A percentile compares a stretch with the other conserved stretches of the same genome.
These are phyloP conservation scores for Colletotrichum sidae DNA, from an alignment of 2,329 filamentous ascomycete genomes.

Conservation along the genomic window DNA sequence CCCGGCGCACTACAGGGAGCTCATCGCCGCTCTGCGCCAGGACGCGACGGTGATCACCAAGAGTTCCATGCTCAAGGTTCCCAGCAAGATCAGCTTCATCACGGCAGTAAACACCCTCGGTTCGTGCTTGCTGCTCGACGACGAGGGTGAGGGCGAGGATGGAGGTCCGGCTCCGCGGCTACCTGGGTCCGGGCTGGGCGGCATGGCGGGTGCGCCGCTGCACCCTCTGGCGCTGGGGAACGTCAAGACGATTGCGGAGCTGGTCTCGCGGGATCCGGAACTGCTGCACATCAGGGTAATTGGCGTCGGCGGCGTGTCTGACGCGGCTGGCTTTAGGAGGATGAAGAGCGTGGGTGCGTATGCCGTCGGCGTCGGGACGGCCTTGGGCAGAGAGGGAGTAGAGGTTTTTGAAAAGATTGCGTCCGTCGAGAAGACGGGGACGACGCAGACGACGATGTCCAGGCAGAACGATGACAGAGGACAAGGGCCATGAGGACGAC, in stretches of 20 bases:
- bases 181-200: slow-evolving; percentile 71
- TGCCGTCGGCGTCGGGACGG: slow-evolving; percentile 77
- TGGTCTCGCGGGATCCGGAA: slow-evolving; percentile 63
- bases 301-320: slow-evolving; percentile 78
- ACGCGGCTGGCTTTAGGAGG: slow-evolving; percentile 69
- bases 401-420: slow-evolving; percentile 71
- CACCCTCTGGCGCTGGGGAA: slow-evolving; percentile 82
- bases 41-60: slow-evolving; percentile 29
- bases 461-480: no score
- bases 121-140: slow-evolving; percentile 69
- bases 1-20: slow-evolving; percentile 69
- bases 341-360: slow-evolving; percentile 76
- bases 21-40: slow-evolving; percentile 63
- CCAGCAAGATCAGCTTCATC: slow-evolving; percentile 68
- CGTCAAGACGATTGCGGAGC: slow-evolving; percentile 71
- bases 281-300: slow-evolving; percentile 72
- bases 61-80: slow-evolving; percentile 29
- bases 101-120: slow-evolving; percentile 81
- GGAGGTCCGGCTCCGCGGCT: slow-evolving; percentile 49
- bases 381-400: slow-evolving; percentile 72
- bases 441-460: no score
- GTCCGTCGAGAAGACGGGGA: background rate
- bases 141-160: slow-evolving; percentile 31
- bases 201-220: slow-evolving; percentile 77
- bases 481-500: no score